Evolutionary conservation across 1,284 basidiomycete species (phyloP), one percentile per base, ranked within the genome.

Genomic region (Hortiboletus rubellus): DNA sequence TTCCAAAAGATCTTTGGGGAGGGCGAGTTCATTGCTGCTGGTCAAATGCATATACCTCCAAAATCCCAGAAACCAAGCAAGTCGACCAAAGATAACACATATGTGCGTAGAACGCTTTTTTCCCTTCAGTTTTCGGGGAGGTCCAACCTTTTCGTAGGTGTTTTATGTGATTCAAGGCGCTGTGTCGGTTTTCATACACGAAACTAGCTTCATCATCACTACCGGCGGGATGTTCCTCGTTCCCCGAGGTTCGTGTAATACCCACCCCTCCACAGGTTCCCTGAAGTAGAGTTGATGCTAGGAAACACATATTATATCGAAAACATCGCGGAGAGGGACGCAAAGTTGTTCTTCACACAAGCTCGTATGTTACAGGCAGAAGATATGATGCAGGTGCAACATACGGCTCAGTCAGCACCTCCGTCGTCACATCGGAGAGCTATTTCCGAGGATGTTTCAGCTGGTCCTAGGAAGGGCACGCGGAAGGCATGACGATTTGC

Each of bases 1-100:
- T 99, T 95, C 71, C 89, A 97, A 70, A 97, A 96, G 74, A 83
- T 96, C n/a, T 97, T 97, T 71, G 87, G 88, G n/a, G 94, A 98
- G 62, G 89, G 86, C 48, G 87, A 92, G 48, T 96, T 93, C 69
- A 87, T 97, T 65, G 96, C 96, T 0, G 89, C 93, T 17, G 97
- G 97, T 0, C 84, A 94, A 54, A 79, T 98, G 37, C 79, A 85
- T 49, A 89, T 99, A 41, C 92, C 93, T 5, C 83, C 89, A 0
- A 79, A 83, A 2, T 83, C 84, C 24, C 79, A 83, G 60, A 99
- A 99, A 74, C 92, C 93, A 2, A 86, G 82, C 52, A 99, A 98
- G 73, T 82, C 85, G 44, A 87, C 93, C 7, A 94, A 92, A 70
- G 96, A 98, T 70, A 99, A 99, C 66, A 91, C 91, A 54, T 99